Base-by-base conservation (phyloP, 768 basidiomycete genomes). In the Amanita pseudoporphyria region DNA sequence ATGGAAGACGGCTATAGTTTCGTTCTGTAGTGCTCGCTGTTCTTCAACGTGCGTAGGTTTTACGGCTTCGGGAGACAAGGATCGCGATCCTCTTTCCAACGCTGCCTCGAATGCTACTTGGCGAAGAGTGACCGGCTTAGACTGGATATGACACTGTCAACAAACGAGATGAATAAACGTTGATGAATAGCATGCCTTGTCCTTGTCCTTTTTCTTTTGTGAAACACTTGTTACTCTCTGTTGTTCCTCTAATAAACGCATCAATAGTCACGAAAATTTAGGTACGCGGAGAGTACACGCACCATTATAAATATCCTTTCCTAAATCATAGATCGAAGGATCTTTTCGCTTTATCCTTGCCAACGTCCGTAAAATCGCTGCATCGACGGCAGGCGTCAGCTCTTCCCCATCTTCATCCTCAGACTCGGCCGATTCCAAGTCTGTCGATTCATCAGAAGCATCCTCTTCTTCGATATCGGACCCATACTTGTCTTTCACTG, bases 331-430 rank as follows among this genome's bases (percentile, higher is more conserved):
- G 26, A 99, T 95, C 0, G 70, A 75, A 0, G 93, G 91, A 61
- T 94, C 90, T 56, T 77, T 85, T 47, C 76, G 74, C 62, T 79
- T 79, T 49, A 98, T 96, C 57, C 83, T 77, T 0, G 84, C 88
- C 7, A 99, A 72, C 1, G 92, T 98, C 42, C 91, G 74, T 35
- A 98, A 73, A 57, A 98, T 96, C 16, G 96, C 96, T 38, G 82
- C 96, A 58, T 97, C 95, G 44, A 97, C 79, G 0, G 83, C 84
- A 3, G 93, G 92, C 0, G 94, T 98, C 45, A 98, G 77, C 62
- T 97, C 89, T 57, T 91, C 90, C 12, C 93, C 96, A 51, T 95
- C 87, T 60, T 93, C 88, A 62, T 98, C 94, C 61, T 98, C 94
- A 1, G 80, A 80, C 58, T 91, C 88, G 37, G 79, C 83, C 24